Base-by-base conservation (phyloP, 1,284 basidiomycete species). In the Puccinia hordei region DNA sequence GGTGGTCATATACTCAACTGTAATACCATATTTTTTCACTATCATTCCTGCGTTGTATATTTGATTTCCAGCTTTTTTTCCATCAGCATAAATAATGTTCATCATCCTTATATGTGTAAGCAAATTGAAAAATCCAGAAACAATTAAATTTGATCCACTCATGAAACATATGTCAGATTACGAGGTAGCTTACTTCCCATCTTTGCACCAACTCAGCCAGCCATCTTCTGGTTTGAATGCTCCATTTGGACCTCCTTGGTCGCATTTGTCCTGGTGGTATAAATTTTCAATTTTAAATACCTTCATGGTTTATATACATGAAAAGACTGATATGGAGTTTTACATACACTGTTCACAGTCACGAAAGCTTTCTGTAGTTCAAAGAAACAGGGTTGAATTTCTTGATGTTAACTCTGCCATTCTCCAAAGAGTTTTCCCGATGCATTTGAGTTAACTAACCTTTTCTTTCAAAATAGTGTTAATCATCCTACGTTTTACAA, bases 211-310 rank as follows among this genome's bases (percentile, higher is more conserved):
- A 55, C 74, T 77, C 46, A 77, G 44, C 74, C 74, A 77, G 8
- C 74, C 74, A 35, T 77, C 74, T 55, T 77, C 74, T 38, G 65
- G 46, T n/a, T 65, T 77, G 59, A 77, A 65, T n/a, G 74, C 74
- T 10, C 74, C 74, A 68, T 77, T 49, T 38, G 74, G 74, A 12
- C 74, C 74, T 65, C 63, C 49, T 24, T 66, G 24, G 6, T 66
- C 24, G 46, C 74, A 77, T 49, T 51, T n/a, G 51, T 66, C 61
- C 61, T 63, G 38, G 27, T 55, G 57, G 46, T 15, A 15, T 49
- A 10, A 49, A 15, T 49, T 38, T 5, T 17, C 30, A 22, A 8
- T 22, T 1, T 30, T 51, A 9, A 76, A 66, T 51, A 46, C 12
- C 17, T 61, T 75, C 17, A 8, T 10, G 22, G 22, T 46, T 65